A percentile compares a stretch with the other conserved stretches of the same genome.
Evolutionary conservation across 2,329 filamentous ascomycete genomes (phyloP).

Genomic region (Exophiala sp.): DNA sequence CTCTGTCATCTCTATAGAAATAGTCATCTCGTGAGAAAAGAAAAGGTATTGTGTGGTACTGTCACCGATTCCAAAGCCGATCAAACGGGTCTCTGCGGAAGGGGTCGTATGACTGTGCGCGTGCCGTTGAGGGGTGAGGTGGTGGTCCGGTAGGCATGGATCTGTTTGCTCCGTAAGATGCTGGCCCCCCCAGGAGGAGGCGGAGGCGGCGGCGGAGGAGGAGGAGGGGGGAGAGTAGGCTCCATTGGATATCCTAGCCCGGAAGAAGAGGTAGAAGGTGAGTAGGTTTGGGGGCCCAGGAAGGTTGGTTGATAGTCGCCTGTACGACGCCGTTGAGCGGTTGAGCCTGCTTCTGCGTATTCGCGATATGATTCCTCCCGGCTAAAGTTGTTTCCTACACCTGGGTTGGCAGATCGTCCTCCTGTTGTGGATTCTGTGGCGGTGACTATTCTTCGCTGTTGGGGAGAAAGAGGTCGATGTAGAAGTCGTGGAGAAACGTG

Average conservation of each 20-base stretch:
- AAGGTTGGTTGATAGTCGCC: conserved; percentile 26
- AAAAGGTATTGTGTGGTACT: neutral
- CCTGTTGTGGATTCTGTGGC: conserved; percentile 2
- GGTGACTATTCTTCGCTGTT: conserved; percentile 9
- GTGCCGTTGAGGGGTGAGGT: conserved; percentile 12
- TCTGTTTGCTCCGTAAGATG: conserved; percentile 14
- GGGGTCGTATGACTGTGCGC: conserved; percentile 24
- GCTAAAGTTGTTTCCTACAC: conserved; percentile 8
- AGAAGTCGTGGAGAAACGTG: conserved; percentile 26
- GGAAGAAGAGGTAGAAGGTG: conserved; percentile 16
- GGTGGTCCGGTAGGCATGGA: conserved; percentile 18
- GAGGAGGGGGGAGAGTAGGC: conserved; percentile 19
- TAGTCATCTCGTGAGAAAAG: conserved; percentile 19
- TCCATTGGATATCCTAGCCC: conserved; percentile 8
- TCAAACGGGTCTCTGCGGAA: conserved; percentile 25
- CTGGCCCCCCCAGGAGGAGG: conserved; percentile 14
- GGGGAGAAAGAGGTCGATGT: conserved; percentile 28
- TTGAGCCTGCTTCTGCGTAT: conserved; percentile 16
- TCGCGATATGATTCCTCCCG: conserved; percentile 23
- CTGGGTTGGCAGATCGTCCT: neutral
- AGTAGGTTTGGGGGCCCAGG: conserved; percentile 8
- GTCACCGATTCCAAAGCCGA: conserved; percentile 1
- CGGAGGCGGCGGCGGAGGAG: no score
- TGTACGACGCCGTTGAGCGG: conserved; percentile 24
- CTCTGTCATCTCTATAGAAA: conserved; percentile 26